Conservation (phyloP, 2,329 filamentous ascomycete species). For the Pseudogymnoascus sp. region DNA sequence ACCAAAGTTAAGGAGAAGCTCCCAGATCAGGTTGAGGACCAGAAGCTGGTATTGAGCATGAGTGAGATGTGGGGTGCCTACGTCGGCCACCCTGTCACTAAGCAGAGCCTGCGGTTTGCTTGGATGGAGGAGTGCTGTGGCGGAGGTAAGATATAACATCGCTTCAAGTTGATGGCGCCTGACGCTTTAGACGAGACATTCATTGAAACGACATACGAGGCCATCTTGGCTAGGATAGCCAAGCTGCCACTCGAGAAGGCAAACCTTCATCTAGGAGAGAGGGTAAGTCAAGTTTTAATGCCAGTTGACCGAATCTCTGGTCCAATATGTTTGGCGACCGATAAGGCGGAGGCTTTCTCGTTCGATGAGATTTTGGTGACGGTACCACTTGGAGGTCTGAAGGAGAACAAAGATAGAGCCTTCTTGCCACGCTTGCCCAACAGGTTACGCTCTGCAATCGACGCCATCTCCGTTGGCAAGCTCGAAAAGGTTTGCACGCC, state of each 20-base stretch:
- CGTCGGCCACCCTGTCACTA: constrained; percentile 42
- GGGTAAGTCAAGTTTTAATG: constrained; percentile 17
- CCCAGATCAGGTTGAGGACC: constrained; percentile 32
- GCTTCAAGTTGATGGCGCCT: neutral
- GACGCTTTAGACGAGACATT: constrained; percentile 16
- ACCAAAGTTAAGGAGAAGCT: constrained; percentile 41
- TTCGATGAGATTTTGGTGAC: constrained; percentile 44
- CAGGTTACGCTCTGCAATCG: constrained; percentile 39
- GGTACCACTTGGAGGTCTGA: constrained; percentile 43
- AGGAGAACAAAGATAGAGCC: constrained; percentile 31
- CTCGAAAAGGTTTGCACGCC: constrained; percentile 42
- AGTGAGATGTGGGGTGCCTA: constrained; percentile 45
- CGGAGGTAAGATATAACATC: constrained; percentile 30
- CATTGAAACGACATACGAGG: constrained; percentile 23
- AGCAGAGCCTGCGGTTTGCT: constrained; percentile 49
- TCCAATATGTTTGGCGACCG: constrained; percentile 15
- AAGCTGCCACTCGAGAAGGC: constrained; percentile 21
- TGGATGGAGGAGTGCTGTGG: constrained; percentile 53
- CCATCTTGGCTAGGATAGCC: constrained; percentile 24
- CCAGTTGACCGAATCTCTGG: neutral
- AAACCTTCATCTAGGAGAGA: constrained; percentile 20
- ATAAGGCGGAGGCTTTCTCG: constrained; percentile 15
- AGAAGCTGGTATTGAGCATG: constrained; percentile 33
- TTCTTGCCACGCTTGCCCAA: constrained; percentile 39
- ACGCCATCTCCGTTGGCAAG: constrained; percentile 39